Evolutionary conservation across 2,329 filamentous ascomycete genomes (phyloP), one percentile per base, ranked within the genome.

Genomic region (Thielaviopsis euricoi): DNA sequence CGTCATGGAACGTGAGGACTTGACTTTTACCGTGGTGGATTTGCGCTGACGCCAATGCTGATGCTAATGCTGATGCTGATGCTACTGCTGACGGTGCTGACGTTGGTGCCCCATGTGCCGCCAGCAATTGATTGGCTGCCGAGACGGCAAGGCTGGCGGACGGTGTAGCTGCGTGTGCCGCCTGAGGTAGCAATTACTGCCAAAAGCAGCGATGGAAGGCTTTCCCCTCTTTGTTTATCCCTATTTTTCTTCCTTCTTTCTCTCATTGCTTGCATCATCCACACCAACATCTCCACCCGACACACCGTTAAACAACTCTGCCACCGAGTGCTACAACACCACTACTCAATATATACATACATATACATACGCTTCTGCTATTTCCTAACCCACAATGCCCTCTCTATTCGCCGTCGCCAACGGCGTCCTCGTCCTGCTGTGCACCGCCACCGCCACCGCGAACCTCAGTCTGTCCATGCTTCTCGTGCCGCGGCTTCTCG

Each of bases 1-100:
- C 68, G 85, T 88, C 1, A 82, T 83, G 63, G 83, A 87, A 67
- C 80, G 77, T 23, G 75, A 79, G 52, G 79, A 79, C 60, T 70
- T 88, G 64, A 77, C 85, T n/a, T 81, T 79, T 64, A 72, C 75
- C 52, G 72, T 82, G 6, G 71, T 78, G 29, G 79, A 82, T 64
- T 65, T 82, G 58, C 73, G 79, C n/a, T 70, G 70, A 46, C 56
- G 6, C 10, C 13, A n/a, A 37, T n/a, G n/a, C n/a, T n/a, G n/a
- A n/a, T n/a, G n/a, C n/a, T n/a, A 17, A 43, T 25, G 9, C 9
- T 51, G 4, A 15, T 6, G 49, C 49, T 3, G 10, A 17, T 21
- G 22, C 50, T 52, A 10, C 25, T 53, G n/a, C n/a, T n/a, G n/a
- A n/a, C n/a, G n/a, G n/a, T n/a, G n/a, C n/a, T n/a, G n/a, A n/a